Evolutionary conservation across 1,284 basidiomycete species (phyloP), one percentile per base, ranked within the genome.

Genomic region (Rhodotorula sp.): DNA sequence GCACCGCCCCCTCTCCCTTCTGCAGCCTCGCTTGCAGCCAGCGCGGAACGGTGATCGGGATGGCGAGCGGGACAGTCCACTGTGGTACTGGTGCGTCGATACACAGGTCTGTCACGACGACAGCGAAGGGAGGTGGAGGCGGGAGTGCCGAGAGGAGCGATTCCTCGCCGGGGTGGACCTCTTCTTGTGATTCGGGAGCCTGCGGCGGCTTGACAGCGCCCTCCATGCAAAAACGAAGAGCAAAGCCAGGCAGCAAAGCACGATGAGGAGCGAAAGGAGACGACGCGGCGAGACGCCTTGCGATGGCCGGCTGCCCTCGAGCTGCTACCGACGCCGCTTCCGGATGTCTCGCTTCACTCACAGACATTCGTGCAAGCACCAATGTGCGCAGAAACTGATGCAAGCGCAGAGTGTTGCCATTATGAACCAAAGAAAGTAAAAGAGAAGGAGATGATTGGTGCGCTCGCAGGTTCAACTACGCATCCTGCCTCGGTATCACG

Each of bases 21-120:
- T 60, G 59, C 17, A 65, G 3, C 2, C 58, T 45, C n/a, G 44
- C 42, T 14, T 54, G 61, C 3, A 75, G n/a, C 27, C 23, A 61
- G 3, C 57, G 25, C 4, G 74, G 74, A 14, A 75, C 60, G 7
- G 64, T 56, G 66, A 75, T 71, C 4, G 74, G 74, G 8, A 75
- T 58, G 8, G 71, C 71, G n/a, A 73, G 53, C 3, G 74, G 74
- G 16, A 75, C 53, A 5, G 34, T 53, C 64, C 64, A 61, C 13
- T 41, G 62, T 1, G 74, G 64, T 0, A 65, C 34, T 0, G 71
- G 74, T 4, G 74, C 71, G 10, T 58, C 23, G 23, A 73, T 69
- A 7, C 67, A 63, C 23, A 73, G 49, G 56, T 44, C 23, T 3
- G 23, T 7, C 16, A 71, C 72, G 25, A 2, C 12, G 14, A 71